Percentiles rank a stretch among this genome's conserved stretches.
Evolutionary conservation across 768 basidiomycete genomes (phyloP).

Genomic region (Boletellus emodensis): DNA sequence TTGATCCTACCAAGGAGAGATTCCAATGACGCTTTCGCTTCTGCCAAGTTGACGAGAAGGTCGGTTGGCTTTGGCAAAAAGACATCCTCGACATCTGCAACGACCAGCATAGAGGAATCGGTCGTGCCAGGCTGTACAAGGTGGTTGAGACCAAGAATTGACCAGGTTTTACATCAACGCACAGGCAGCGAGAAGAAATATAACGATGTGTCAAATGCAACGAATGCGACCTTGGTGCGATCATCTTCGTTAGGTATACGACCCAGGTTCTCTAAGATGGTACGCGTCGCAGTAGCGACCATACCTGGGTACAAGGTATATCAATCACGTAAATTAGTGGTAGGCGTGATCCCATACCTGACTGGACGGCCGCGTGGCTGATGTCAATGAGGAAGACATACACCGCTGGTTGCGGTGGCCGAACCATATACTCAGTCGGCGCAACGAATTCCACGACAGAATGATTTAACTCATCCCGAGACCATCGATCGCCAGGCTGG

Average conservation of each 20-base stretch:
- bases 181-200: constrained; percentile 96
- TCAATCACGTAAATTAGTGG: background rate
- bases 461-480: constrained; percentile 88
- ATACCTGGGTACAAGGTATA: constrained; percentile 54
- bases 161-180: background rate
- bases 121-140: constrained; percentile 52
- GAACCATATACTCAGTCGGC: constrained; percentile 99
- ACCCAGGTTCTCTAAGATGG: constrained; percentile 92
- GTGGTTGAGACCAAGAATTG: background rate
- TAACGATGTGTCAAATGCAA: constrained; percentile 87
- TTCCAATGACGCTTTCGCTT: constrained; percentile 78
- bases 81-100: constrained; percentile 94
- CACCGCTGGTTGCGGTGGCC: constrained; percentile 95
- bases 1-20: constrained; percentile 75
- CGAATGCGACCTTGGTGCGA: constrained; percentile 87
- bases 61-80: constrained; percentile 97
- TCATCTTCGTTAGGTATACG: constrained; percentile 93
- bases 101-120: constrained; percentile 93
- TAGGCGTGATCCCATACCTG: constrained; percentile 47
- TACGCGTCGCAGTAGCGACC: constrained; percentile 97
- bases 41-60: constrained; percentile 90
- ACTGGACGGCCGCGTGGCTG: constrained; percentile 86
- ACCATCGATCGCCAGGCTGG: constrained; percentile 94
- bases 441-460: constrained; percentile 96
- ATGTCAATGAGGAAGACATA: constrained; percentile 98